Conservation (phyloP, 495 filamentous ascomycete species). For the Polyplosphaeria fusca region DNA sequence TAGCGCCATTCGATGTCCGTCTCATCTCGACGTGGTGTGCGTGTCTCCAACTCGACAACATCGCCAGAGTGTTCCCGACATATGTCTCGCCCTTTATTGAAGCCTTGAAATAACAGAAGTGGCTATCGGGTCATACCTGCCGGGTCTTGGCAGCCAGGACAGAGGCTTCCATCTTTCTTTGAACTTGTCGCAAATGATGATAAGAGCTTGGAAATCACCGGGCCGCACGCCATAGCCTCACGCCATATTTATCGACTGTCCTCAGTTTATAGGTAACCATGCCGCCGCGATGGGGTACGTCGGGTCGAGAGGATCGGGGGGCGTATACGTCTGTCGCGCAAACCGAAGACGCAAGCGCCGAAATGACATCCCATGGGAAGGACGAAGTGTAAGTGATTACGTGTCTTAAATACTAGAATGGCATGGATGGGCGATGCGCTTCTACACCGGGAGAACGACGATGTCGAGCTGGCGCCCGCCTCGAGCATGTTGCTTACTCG, state of each 20-base stretch:
- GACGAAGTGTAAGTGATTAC: conserved; percentile 7
- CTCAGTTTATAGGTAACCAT: not conserved
- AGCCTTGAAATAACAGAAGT: not conserved
- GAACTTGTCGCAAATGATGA: not conserved
- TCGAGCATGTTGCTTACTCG: no score
- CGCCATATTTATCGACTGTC: not conserved
- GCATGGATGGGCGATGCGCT: no score
- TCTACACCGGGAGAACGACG: no score
- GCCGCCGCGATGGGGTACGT: conserved; percentile 6
- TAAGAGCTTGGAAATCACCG: not conserved
- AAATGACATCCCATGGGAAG: conserved; percentile 16
- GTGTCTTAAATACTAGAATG: no score
- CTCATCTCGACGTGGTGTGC: no score
- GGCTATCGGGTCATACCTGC: not conserved
- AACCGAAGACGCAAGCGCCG: conserved; percentile 13
- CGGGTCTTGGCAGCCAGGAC: not conserved
- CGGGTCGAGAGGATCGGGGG: conserved; percentile 12
- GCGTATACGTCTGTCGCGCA: conserved; percentile 22
- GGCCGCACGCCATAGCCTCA: not conserved
- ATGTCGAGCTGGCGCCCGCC: no score
- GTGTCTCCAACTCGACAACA: conserved; percentile 18
- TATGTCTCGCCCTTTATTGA: not conserved
- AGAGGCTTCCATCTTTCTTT: not conserved
- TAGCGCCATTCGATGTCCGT: no score
- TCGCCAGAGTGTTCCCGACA: not conserved